These are phyloP conservation scores for Fusarium irregulare DNA, from an alignment of 2,329 filamentous ascomycete species.

Conservation along the genomic window DNA sequence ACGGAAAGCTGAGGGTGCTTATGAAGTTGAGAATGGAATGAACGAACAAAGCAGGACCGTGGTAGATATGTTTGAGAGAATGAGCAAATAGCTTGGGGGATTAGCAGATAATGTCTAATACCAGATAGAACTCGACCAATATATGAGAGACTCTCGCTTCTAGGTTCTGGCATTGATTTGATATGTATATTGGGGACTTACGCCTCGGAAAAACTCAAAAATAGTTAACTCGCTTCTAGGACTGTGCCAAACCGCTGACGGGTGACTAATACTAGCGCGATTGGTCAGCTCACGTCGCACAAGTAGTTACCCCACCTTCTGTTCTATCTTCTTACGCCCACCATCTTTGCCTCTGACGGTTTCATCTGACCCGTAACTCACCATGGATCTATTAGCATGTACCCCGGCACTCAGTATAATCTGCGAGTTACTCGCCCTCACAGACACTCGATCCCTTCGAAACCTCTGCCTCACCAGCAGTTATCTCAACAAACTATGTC, in stretches of 20 bases:
- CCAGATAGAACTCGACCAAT: rapidly evolving
- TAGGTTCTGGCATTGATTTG: too few relatives aligned
- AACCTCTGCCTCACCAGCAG: background rate
- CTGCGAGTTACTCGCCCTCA: rapidly evolving
- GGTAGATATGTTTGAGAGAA: rapidly evolving
- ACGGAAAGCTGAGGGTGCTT: background rate
- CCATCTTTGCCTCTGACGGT: too few relatives aligned
- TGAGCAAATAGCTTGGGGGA: background rate
- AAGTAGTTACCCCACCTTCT: background rate
- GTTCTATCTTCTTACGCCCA: too few relatives aligned
- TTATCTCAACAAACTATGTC: background rate
- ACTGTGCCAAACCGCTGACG: background rate
- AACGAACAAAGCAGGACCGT: background rate
- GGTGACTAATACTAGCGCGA: background rate
- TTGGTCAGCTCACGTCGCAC: background rate
- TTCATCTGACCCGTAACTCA: rapidly evolving
- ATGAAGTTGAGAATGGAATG: background rate
- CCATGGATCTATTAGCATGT: background rate
- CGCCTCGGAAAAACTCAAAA: too few relatives aligned
- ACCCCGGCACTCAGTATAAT: background rate
- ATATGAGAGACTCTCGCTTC: background rate
- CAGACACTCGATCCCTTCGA: rapidly evolving
- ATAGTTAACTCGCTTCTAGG: too few relatives aligned
- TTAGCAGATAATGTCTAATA: background rate
- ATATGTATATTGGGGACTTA: too few relatives aligned